A percentile compares a stretch with the other conserved stretches of the same genome.
Conservation (phyloP, 2,329 filamentous ascomycete genomes). For the Tolypocladium nubicola region DNA sequence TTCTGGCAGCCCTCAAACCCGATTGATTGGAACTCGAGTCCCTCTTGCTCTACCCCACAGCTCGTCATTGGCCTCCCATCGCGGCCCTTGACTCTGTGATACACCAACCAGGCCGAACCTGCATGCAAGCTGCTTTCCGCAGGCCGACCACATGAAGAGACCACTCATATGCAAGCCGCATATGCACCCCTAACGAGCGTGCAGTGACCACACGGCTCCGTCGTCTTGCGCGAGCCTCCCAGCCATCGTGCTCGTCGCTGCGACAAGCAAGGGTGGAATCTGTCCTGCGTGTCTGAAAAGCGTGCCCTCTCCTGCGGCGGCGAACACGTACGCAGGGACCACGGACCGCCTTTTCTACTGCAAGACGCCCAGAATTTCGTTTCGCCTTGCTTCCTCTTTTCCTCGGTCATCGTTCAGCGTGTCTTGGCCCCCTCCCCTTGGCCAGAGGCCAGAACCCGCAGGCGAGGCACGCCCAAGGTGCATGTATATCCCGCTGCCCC, state of each 20-base stretch:
- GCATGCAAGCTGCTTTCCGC: not conserved
- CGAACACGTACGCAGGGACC: not conserved
- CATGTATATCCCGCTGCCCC: slow-evolving; percentile 20
- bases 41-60: not conserved
- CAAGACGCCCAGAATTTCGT: not conserved
- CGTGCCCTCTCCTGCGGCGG: not conserved
- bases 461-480: slow-evolving; percentile 3
- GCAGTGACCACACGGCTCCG: not conserved
- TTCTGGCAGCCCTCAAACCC: not conserved
- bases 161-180: not conserved
- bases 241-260: not conserved
- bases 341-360: not conserved
- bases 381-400: not conserved
- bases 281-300: not conserved
- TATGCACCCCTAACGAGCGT: not conserved
- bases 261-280: not conserved
- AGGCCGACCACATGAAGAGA: not conserved
- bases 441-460: not conserved
- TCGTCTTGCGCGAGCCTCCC: not conserved
- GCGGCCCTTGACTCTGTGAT: not conserved
- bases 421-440: not conserved
- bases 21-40: not conserved
- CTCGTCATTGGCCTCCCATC: not conserved
- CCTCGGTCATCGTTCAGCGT: not conserved
- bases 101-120: not conserved